Conservation (phyloP, 1,284 basidiomycete species). For the Sanghuangporus sanghuang region DNA sequence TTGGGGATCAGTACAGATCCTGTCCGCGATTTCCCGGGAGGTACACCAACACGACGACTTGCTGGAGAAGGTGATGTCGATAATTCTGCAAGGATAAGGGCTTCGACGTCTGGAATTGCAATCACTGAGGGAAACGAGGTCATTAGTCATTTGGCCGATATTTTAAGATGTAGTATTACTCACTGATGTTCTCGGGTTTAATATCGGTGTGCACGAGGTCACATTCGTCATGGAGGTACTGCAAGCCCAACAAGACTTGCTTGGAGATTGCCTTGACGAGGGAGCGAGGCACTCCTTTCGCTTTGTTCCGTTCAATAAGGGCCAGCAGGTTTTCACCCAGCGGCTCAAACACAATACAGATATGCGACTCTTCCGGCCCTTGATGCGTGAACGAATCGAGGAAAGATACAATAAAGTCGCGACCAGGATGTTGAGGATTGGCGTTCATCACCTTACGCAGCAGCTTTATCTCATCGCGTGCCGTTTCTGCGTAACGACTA, state of each 20-base stretch:
- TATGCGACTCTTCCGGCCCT: slow-evolving; percentile 64
- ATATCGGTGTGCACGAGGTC: slow-evolving; percentile 86
- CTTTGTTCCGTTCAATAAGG: slow-evolving; percentile 82
- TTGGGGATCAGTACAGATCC: slow-evolving; percentile 51
- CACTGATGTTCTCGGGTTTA: slow-evolving; percentile 90
- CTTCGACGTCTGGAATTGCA: slow-evolving; percentile 69
- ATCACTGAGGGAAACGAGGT: slow-evolving; percentile 46
- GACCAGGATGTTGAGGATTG: slow-evolving; percentile 65
- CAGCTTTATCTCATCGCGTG: slow-evolving; percentile 87
- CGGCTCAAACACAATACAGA: slow-evolving; percentile 91
- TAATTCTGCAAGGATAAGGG: slow-evolving; percentile 63
- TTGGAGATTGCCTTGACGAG: slow-evolving; percentile 81
- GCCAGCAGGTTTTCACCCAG: slow-evolving; percentile 85
- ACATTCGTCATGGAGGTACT: slow-evolving; percentile 89
- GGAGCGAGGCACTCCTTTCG: slow-evolving; percentile 74
- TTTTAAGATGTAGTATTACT: slow-evolving; percentile 31
- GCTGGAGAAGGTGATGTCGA: slow-evolving; percentile 60
- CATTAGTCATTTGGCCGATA: slow-evolving; percentile 16
- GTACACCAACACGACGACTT: slow-evolving; percentile 66
- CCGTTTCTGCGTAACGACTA: slow-evolving; percentile 80
- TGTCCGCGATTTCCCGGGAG: slow-evolving; percentile 49
- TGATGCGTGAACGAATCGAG: slow-evolving; percentile 80
- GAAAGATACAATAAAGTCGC: slow-evolving; percentile 74
- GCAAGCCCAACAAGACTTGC: slow-evolving; percentile 83
- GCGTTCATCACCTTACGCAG: slow-evolving; percentile 72